Evolutionary conservation across 2,329 filamentous ascomycete species (phyloP), one percentile per base, ranked within the genome.

Genomic region (Aspergillus neotritici): DNA sequence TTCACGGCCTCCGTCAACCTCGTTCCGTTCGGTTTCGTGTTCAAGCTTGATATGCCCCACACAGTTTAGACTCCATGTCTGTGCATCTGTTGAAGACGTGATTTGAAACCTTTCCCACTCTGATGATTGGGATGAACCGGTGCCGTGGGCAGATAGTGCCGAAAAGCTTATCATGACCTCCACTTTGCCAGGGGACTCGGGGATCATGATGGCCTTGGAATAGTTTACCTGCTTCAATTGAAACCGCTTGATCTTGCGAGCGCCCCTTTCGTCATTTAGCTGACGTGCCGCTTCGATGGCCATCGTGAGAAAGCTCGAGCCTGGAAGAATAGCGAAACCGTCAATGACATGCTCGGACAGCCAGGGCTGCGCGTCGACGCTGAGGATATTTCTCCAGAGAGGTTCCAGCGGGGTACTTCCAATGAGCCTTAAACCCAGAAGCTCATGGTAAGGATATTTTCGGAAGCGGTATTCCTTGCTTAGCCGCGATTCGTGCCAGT

Each of bases 271-370:
- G 11, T 15, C 7, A 2, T 11, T 32, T 7, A 40, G 7, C 15
- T 41, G 38, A 9, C 16, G 29, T 8, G 31, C 12, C 2, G 38
- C 43, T 31, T 41, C 43, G 4, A 41, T 34, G 2, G 34, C 38
- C 38, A 46, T 37, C 12, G 17, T 28, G 3, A 46, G 30, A 9
- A 37, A 41, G 2, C 25, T 35, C 2, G 43, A 34, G 3, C 17
- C 43, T 2, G 43, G 38, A 15, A 15, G 38, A 8, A 46, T 7
- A 15, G 31, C 35, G 7, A 31, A 16, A 4, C 21, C 21, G 7
- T 38, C 25, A 15, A 46, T 30, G 12, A 37, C 14, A 31, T 46
- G 43, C 7, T 38, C 43, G 4, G n/a, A 25, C 5, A 46, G 9
- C 43, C 43, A 46, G 3, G 43, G 43, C 4, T 32, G n/a, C 9